Base-by-base conservation (phyloP, 805 yeast species). In the Kluyveromyces wickerhamii region DNA sequence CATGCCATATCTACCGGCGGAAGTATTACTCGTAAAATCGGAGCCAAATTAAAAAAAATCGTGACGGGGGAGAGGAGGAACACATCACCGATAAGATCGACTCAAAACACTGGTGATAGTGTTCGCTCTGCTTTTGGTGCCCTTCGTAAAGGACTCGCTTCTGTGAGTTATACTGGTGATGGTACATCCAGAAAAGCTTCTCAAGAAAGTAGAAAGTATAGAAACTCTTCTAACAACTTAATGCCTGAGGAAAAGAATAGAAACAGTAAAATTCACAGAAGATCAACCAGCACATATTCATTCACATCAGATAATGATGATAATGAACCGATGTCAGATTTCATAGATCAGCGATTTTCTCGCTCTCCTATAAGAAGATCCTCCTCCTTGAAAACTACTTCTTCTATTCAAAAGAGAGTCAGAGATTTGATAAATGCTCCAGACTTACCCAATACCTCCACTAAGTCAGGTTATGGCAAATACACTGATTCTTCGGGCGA, bases 391-490 rank as follows among this genome's bases (percentile, higher is more conserved):
- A 34, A 23, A 3, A 16, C 39, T 2, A 18, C 34, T n/a, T 14
- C 27, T 19, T 63, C 71, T 0, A 75, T 78, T 28, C 79, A 75
- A 45, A 59, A 70, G 37, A 63, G 82, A 44, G 74, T 77, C 53
- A 70, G 68, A 29, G 65, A 65, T 44, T 59, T 73, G 25, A 53
- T 76, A 36, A 42, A 40, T 15, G 45, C 54, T 5, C 46, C 47
- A 10, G 48, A 44, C 7, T 14, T 72, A 9, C 71, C 71, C 3
- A 60, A 71, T 0, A 52, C 60, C 12, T 78, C 72, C 46, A 77
- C 89, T 0, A 95, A 95, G 0, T 57, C 66, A 4, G 95, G 95
- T 0, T 86, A 87, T 55, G 95, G 95, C 6, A 74, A 74, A 51
- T 83, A 71, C 51, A 77, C 88, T 0, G 79, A 69, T 32, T 21